Conservation (phyloP, 257 asterid species). For the Thymus mandschuricus region DNA sequence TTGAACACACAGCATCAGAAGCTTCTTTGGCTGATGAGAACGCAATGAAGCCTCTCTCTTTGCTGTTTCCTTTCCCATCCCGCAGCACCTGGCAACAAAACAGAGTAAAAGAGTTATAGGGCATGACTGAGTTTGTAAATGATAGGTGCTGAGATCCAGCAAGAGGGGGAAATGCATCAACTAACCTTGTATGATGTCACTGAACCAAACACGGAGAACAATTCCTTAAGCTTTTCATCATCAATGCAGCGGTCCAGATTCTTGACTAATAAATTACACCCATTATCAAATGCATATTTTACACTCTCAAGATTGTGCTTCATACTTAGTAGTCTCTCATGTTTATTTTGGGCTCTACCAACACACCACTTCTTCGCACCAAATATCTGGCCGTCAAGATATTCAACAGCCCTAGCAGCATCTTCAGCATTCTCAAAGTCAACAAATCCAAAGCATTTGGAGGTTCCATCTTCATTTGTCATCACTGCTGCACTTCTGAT, state of each 20-base stretch:
- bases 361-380: slow-evolving; percentile 71
- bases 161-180: slow-evolving; percentile 10
- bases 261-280: slow-evolving; percentile 67
- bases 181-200: slow-evolving; percentile 82
- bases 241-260: slow-evolving; percentile 69
- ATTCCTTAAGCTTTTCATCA: slow-evolving; percentile 75
- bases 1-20: slow-evolving; percentile 69
- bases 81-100: slow-evolving; percentile 63
- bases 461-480: slow-evolving; percentile 75
- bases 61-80: slow-evolving; percentile 75
- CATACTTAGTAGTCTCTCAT: slow-evolving; percentile 72
- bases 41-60: slow-evolving; percentile 80
- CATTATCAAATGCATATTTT: slow-evolving; percentile 65
- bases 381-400: slow-evolving; percentile 62
- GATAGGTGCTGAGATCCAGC: slow-evolving; percentile 1
- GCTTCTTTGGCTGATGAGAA: slow-evolving; percentile 79
- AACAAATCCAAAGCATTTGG: slow-evolving; percentile 82
- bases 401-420: slow-evolving; percentile 81
- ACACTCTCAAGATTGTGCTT: slow-evolving; percentile 61
- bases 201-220: slow-evolving; percentile 70
- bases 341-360: slow-evolving; percentile 81
- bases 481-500: slow-evolving; percentile 67
- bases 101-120: slow-evolving; percentile 14
- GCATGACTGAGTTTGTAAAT: not conserved
- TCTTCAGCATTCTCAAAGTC: slow-evolving; percentile 79